phyloP scores from a whole-genome alignment of 768 basidiomycete genomes.

The Trametopsis cervina region DNA sequence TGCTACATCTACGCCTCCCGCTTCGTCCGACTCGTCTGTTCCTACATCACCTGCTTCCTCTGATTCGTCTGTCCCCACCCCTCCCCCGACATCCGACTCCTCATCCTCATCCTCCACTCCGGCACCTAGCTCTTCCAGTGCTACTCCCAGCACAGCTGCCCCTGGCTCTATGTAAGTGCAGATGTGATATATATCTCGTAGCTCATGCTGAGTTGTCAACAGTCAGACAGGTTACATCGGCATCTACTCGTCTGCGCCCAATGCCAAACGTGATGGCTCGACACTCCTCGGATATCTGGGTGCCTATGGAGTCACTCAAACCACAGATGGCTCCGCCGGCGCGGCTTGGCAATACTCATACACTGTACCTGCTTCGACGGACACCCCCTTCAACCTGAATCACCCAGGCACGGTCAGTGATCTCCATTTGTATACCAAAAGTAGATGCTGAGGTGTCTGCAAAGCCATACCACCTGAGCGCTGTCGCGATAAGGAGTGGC shows the following conservation, averaged over 20 bases:
- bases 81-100: neutral
- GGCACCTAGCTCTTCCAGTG: neutral
- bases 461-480: conserved; percentile 10
- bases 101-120: neutral
- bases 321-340: neutral
- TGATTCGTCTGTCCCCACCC: neutral
- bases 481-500: conserved; percentile 13
- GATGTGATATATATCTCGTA: neutral
- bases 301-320: conserved; percentile 7
- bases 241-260: neutral
- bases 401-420: conserved; percentile 9
- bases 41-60: neutral
- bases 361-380: conserved; percentile 5
- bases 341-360: conserved; percentile 11
- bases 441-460: neutral
- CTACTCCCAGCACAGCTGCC: conserved; percentile 4
- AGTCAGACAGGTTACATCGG: conserved; percentile 12
- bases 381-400: conserved; percentile 9
- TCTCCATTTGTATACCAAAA: neutral
- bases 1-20: neutral
- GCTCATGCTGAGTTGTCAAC: neutral
- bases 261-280: neutral
- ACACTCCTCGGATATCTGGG: conserved; percentile 12
- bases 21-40: neutral
- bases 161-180: conserved; percentile 12